Base-by-base conservation (phyloP, 192 early-diverging fungal genomes). In the Coemansia sp. region DNA sequence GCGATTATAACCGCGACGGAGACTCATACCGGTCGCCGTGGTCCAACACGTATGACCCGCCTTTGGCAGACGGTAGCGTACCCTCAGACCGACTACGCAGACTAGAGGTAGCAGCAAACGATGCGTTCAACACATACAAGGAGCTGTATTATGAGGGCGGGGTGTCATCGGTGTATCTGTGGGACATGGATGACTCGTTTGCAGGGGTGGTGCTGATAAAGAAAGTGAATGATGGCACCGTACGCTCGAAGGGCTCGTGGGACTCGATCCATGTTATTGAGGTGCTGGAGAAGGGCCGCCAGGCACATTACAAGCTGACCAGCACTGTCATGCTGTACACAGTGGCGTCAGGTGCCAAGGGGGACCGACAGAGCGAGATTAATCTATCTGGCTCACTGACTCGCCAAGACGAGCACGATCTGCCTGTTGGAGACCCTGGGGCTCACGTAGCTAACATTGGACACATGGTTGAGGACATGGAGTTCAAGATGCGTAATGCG, bases 191-290 rank as follows among this genome's bases (percentile, higher is more conserved):
- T 47, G 90, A 89, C 54, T 89, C 87, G 41, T 99, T 99, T 85
- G 96, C 96, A 8, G 88, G 93, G 7, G 95, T 92, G 32, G 84
- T 99, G 21, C 75, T 99, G 73, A 95, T 99, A 55, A 98, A 98
- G 73, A 99, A 99, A 76, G 90, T 94, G 88, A 86, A 62, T 27
- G 88, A 89, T 59, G 88, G 86, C 21, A 83, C 70, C 4, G 85
- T 83, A 55, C 83, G 86, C 28, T 85, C 88, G 65, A 93, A 93
- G 65, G 96, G 95, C 21, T 87, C 93, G 19, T 99, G 97, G 97
- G 97, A 99, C 68, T 98, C 95, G 12, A 96, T 98, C 69, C 97
- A 99, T 62, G 94, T 99, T 5, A 85, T 99, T 57, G 93, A 95
- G 71, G 95, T 92, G 5, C 74, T 88, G 61, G 92, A 97, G 75